These are phyloP conservation scores for Botrytis paeoniae DNA, from an alignment of 2,329 filamentous ascomycete genomes.

Conservation along the genomic window DNA sequence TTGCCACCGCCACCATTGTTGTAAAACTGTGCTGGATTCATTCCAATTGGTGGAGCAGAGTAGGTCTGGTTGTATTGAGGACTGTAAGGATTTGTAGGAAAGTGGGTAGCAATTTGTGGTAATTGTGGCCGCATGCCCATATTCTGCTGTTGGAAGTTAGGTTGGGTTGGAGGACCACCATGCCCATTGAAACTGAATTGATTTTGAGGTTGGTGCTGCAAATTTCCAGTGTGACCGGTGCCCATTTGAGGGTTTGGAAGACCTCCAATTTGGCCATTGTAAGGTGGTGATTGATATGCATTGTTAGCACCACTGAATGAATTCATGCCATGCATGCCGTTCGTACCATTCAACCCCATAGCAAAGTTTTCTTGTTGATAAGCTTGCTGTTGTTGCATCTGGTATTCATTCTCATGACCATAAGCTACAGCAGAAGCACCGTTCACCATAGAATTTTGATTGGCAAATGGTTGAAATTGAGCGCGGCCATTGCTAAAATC, in stretches of 20 bases:
- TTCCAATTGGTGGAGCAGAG: slow-evolving; percentile 3
- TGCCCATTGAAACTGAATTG: background rate
- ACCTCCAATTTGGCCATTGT: background rate
- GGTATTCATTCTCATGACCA: background rate
- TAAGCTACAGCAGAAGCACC: background rate
- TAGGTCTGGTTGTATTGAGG: slow-evolving; percentile 6
- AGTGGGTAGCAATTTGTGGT: slow-evolving; percentile 7
- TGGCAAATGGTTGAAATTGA: slow-evolving; percentile 6
- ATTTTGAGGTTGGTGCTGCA: slow-evolving; percentile 6
- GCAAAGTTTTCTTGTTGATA: background rate
- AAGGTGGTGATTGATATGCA: slow-evolving; percentile 1
- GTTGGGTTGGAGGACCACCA: background rate
- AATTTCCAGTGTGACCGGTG: background rate
- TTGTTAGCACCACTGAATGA: slow-evolving; percentile 3
- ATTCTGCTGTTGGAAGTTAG: slow-evolving; percentile 2
- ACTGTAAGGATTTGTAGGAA: background rate
- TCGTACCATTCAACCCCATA: background rate
- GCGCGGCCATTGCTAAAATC: slow-evolving; percentile 6
- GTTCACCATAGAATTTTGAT: background rate
- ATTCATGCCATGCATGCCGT: background rate
- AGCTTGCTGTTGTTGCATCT: background rate
- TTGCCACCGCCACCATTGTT: slow-evolving; percentile 1
- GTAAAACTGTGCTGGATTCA: slow-evolving; percentile 1
- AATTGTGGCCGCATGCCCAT: slow-evolving; percentile 14
- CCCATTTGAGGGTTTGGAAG: background rate